Evolutionary conservation across 2,329 filamentous ascomycete species (phyloP).

Genomic region (Alternaria rosae): DNA sequence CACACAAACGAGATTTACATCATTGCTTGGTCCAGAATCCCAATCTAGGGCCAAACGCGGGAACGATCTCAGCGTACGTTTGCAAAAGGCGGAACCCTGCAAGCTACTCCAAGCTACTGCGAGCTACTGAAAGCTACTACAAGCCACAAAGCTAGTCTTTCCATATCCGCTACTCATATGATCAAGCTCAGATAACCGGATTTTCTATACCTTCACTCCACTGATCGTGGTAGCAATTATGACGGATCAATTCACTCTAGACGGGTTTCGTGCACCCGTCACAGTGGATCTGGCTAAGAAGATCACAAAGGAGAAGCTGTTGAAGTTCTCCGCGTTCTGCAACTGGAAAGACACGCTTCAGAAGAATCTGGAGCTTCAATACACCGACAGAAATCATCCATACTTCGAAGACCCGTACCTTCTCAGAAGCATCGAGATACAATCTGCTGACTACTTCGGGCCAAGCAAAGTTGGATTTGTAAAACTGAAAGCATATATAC

Average conservation of each 20-base stretch:
- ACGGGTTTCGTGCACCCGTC: conserved; percentile 40
- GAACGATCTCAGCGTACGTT: too few species aligned
- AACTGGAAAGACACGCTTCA: conserved; percentile 60
- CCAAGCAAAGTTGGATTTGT: conserved; percentile 42
- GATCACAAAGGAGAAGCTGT: conserved; percentile 54
- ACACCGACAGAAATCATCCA: conserved; percentile 50
- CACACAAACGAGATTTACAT: too few species aligned
- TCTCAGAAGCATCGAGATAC: background rate
- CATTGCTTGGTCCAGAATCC: too few species aligned
- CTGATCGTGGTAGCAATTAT: background rate
- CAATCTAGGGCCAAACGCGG: too few species aligned
- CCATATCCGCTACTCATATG: too few species aligned
- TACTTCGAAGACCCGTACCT: conserved; percentile 50
- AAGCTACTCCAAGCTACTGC: too few species aligned
- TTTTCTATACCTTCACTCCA: too few species aligned
- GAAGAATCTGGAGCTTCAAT: conserved; percentile 56
- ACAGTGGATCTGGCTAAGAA: conserved; percentile 52
- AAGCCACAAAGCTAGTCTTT: too few species aligned
- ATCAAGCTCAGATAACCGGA: too few species aligned
- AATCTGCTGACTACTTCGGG: background rate
- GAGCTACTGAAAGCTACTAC: too few species aligned
- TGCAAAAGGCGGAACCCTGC: too few species aligned
- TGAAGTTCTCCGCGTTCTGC: conserved; percentile 60
- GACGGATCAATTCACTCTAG: conserved; percentile 49
- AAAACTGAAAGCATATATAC: background rate